Evolutionary conservation across 805 yeast genomes (phyloP), one percentile per base, ranked within the genome.

Genomic region (Kodamaea neixiangensis): DNA sequence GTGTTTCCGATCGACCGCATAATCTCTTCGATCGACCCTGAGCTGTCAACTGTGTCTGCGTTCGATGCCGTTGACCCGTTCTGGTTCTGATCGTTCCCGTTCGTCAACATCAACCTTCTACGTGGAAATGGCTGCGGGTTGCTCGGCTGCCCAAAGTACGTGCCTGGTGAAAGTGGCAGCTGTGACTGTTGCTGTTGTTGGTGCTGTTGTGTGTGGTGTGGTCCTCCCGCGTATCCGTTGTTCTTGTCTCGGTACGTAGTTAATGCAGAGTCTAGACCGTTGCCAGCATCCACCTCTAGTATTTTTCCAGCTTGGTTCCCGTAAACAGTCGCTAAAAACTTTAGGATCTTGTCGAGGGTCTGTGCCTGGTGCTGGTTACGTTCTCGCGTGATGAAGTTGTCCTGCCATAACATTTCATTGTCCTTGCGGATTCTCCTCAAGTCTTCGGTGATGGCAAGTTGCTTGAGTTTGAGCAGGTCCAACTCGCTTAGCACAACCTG

Each of bases 361-460:
- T 88, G 93, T 38, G 93, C 84, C 65, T 94, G 98, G 31, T 85
- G 78, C 59, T 86, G 82, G 66, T 92, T 89, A 56, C 92, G 81
- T 65, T 93, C 97, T 48, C 97, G 77, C 5, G 93, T 86, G 51
- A 84, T 71, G 64, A 79, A 85, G 61, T 90, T 86, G 64, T 94
- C 98, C 54, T 86, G 85, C 99, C 99, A 94, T 42, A 94, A 70
- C 60, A 89, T 68, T 64, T 89, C 93, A 69, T 93, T 94, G 64
- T 94, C 98, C 53, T 85, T 85, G 52, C 91, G 79, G 35, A 94
- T 83, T 51, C 97, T 77, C 58, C 86, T 75, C 54, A 94, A 73
- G 63, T 94, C 98, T 58, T 91, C 94, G 3, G 90, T 81, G 15
- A 94, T 89, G 15, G 88, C 80, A 54, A 81, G 62, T 67, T 94